Evolutionary conservation across 2,329 filamentous ascomycete genomes (phyloP), one percentile per base, ranked within the genome.

Genomic region (Aspergillus nomiae): DNA sequence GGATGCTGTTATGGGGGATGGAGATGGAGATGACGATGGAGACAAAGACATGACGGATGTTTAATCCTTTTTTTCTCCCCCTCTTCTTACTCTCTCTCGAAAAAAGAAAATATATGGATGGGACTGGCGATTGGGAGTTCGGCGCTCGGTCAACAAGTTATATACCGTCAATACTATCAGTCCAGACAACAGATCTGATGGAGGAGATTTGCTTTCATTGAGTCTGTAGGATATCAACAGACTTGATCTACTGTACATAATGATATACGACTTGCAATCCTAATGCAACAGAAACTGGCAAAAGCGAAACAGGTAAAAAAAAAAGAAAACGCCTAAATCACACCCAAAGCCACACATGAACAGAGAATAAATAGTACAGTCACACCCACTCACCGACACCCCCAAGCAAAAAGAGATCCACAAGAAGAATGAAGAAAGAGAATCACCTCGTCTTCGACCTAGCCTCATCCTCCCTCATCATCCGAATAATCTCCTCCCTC

Each of bases 1-100:
- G 46, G 76, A 79, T 67, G 72, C 75, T 7, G 70, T 70, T 3
- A 78, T 79, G 75, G 76, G 72, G 5, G 76, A 76, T 55, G 72
- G 73, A 5, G 76, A 76, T 55, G 72, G 73, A 5, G 64, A 78
- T 62, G 77, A 74, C 2, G 68, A 68, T 56, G 69, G 70, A 59
- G 79, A 81, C 63, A 77, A 77, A 60, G 74, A 75, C 14, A 82
- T 81, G 79, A 77, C 74, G 51, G 80, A 80, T 73, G 77, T 73
- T 64, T 80, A 70, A 70, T 61, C n/a, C 46, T 55, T 38, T 62
- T 56, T 60, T 46, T 26, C 38, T 58, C 43, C 53, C 12, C 48
- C 36, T 51, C 32, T 56, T 53, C 34, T 53, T 65, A 45, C 12
- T 51, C 14, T 55, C 10, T n/a, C 8, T 21, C 4, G 12, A 10